Percentiles rank a stretch among this genome's conserved stretches.
Evolutionary conservation across 306 rosid genomes (phyloP).

Genomic region (Rubus idaeus): DNA sequence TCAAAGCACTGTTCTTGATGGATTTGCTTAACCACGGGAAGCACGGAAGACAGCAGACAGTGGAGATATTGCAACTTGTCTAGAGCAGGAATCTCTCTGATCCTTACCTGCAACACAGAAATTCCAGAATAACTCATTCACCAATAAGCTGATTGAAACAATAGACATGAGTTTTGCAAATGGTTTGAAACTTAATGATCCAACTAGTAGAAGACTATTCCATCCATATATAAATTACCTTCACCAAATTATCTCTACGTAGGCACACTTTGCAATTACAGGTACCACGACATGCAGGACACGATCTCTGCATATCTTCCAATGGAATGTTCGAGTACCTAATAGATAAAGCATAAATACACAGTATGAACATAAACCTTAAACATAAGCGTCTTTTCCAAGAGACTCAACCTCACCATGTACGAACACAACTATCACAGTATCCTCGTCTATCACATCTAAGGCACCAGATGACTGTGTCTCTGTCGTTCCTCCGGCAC

Average conservation of each 20-base stretch:
- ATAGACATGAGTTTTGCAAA: slow-evolving; percentile 18
- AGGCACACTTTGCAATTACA: slow-evolving; percentile 87
- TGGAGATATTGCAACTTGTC: slow-evolving; percentile 83
- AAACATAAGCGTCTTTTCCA: slow-evolving; percentile 9
- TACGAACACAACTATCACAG: slow-evolving; percentile 67
- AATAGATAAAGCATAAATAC: slow-evolving; percentile 29
- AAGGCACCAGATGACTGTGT: slow-evolving; percentile 72
- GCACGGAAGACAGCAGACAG: slow-evolving; percentile 74
- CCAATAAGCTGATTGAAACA: slow-evolving; percentile 13
- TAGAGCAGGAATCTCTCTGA: slow-evolving; percentile 75
- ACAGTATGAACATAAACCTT: slow-evolving; percentile 11
- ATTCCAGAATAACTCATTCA: slow-evolving; percentile 24
- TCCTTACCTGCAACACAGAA: slow-evolving; percentile 65
- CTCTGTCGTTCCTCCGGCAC: slow-evolving; percentile 66
- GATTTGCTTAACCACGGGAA: slow-evolving; percentile 84
- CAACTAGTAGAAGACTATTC: neutral
- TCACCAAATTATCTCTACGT: slow-evolving; percentile 78
- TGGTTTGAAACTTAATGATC: slow-evolving; percentile 14
- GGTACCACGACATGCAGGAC: slow-evolving; percentile 92
- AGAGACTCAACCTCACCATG: slow-evolving; percentile 54
- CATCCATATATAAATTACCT: slow-evolving; percentile 44
- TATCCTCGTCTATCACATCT: slow-evolving; percentile 90
- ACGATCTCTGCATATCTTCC: slow-evolving; percentile 74
- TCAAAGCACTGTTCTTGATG: slow-evolving; percentile 80
- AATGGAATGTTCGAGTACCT: slow-evolving; percentile 69